phyloP scores from a whole-genome alignment of 2,329 filamentous ascomycete species.

The Dactylellina drechsleri region DNA sequence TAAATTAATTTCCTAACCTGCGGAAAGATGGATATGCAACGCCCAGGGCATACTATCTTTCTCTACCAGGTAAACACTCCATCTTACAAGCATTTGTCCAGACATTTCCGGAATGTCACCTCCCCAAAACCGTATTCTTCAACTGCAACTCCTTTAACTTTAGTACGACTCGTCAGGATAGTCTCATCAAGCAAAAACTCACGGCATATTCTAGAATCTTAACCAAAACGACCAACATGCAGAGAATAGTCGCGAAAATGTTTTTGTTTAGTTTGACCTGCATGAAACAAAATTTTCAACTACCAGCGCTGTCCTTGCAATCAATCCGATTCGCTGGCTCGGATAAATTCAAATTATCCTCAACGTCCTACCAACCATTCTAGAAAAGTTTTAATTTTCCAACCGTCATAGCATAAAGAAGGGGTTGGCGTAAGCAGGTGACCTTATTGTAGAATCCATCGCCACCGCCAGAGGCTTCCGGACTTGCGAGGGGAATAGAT shows the following conservation, averaged over 20 bases:
- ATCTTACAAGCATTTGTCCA: constrained; percentile 14
- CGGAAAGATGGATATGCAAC: background rate
- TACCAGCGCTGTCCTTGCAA: constrained; percentile 45
- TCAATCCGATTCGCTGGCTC: constrained; percentile 53
- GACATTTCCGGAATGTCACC: constrained; percentile 40
- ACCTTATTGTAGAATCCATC: constrained; percentile 14
- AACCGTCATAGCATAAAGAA: constrained; percentile 1
- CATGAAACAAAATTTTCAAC: constrained; percentile 41
- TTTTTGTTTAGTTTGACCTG: constrained; percentile 35
- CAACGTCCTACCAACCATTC: constrained; percentile 33
- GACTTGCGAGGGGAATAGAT: constrained; percentile 15
- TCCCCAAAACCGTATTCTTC: constrained; percentile 14
- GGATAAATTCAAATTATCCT: constrained; percentile 53
- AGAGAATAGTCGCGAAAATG: constrained; percentile 20
- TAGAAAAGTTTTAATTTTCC: constrained; percentile 34
- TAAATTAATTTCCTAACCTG: constrained; percentile 3
- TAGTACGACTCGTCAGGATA: constrained; percentile 1
- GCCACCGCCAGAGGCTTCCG: constrained; percentile 19
- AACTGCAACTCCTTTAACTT: constrained; percentile 13
- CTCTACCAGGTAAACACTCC: too few relatives aligned
- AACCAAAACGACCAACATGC: constrained; percentile 14
- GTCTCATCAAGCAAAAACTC: too few relatives aligned
- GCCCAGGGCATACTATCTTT: too few relatives aligned
- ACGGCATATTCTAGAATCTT: background rate
- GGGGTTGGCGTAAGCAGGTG: constrained; percentile 44